Evolutionary conservation across 768 basidiomycete genomes (phyloP), one percentile per base, ranked within the genome.

Genomic region (Trametopsis cervina): DNA sequence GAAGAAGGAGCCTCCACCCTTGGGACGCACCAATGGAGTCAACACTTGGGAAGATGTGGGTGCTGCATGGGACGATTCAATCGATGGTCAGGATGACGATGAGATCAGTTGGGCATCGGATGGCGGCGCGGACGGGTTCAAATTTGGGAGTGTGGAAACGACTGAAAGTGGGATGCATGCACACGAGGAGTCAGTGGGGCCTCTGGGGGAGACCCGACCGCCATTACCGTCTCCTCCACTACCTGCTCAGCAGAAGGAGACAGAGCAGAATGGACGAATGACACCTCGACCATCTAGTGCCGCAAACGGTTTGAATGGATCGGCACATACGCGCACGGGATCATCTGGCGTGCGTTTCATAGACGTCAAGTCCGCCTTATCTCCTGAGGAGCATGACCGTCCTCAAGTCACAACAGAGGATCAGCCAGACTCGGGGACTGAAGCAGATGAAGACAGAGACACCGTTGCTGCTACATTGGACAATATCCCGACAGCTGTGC

Each of bases 11-110:
- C 54, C 58, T 9, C 54, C 22, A 9, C 50, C 46, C 39, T 54
- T 23, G 33, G 54, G 20, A 43, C 40, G 56, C 49, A 29, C 59
- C 23, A 67, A 63, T 4, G 59, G 57, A 0, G 68, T 70, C 39
- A 58, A 63, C 15, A 61, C 64, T 23, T 82, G 78, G 78, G 70
- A 75, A 10, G 74, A 80, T 41, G 68, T 82, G 1, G 73, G 76
- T 21, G 69, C 69, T 2, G 68, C 67, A 11, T 82, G 81, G 78
- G 78, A 81, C 42, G 68, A 56, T 2, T 51, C 59, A 33, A 54
- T 61, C 15, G 59, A 61, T 24, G 63, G 57, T n/a, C 52, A 52
- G 18, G 52, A 55, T 18, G 59, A 63, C n/a, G 74, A 79, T 50
- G 76, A 68, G 20, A 63, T 81, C n/a, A 66, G 64, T 10, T 82